These are phyloP conservation scores for Fusarium sp. DNA, from an alignment of 2,329 filamentous ascomycete genomes.

Conservation along the genomic window DNA sequence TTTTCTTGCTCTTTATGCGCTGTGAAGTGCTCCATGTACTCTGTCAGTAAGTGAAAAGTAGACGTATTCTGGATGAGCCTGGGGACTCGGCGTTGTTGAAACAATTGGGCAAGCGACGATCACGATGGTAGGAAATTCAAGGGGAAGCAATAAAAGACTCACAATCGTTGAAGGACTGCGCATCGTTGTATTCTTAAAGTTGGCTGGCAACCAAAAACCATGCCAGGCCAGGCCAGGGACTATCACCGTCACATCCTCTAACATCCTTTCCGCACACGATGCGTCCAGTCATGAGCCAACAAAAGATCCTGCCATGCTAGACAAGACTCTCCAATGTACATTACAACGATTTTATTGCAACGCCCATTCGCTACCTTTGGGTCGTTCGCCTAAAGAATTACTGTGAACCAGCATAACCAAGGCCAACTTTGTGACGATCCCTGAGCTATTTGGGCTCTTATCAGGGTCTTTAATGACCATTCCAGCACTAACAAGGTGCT, in stretches of 20 bases:
- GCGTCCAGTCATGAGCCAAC: not conserved
- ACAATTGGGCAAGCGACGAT: not conserved
- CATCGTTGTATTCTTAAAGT: conserved; percentile 40
- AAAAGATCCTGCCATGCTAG: conserved; percentile 23
- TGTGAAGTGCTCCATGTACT: conserved; percentile 36
- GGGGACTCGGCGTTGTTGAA: conserved; percentile 5
- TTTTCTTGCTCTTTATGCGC: conserved; percentile 15
- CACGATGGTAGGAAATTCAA: not conserved
- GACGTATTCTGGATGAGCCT: not conserved
- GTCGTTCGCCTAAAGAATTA: conserved; percentile 23
- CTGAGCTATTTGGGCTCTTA: conserved; percentile 26
- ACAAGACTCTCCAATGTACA: not conserved
- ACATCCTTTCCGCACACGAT: conserved; percentile 15
- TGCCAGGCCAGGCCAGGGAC: conserved; percentile 3
- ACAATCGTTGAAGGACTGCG: conserved; percentile 10
- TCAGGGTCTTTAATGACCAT: conserved; percentile 31
- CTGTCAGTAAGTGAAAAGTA: conserved; percentile 3
- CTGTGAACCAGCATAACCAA: conserved; percentile 27
- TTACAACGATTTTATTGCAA: conserved; percentile 20
- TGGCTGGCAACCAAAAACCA: conserved; percentile 17
- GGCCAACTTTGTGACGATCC: conserved; percentile 34
- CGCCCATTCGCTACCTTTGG: conserved; percentile 42
- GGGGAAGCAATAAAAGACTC: conserved; percentile 16
- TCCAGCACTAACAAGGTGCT: conserved; percentile 36
- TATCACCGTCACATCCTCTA: conserved; percentile 25